Base-by-base conservation (phyloP, 108 stramenopile genomes). In the Heterococcus sp. region DNA sequence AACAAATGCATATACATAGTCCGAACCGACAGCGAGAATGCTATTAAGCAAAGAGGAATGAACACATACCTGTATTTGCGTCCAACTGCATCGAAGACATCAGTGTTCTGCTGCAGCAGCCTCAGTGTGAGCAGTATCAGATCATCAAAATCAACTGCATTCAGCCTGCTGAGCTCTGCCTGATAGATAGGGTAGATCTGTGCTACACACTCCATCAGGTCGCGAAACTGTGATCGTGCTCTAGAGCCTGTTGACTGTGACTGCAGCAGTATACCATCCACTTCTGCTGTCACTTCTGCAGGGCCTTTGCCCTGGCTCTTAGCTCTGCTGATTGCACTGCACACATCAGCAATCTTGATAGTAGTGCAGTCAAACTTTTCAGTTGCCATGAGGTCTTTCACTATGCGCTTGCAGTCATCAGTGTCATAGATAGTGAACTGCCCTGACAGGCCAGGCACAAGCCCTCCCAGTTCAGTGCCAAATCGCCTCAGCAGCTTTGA, bases 141-240 rank as follows among this genome's bases (percentile, higher is more conserved):
- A 74, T 95, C 95, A 82, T 95, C 94, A 84, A 95, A 94, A 72
- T 95, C 95, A 26, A 94, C 71, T 32, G 91, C 90, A 80, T 95
- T 95, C 73, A 86, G 87, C 29, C 82, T 32, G 30, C 89, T 73
- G 32, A 94, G 84, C 64, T 87, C 87, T 67, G 72, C 84, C 46
- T 93, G 91, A 84, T 94, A 95, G 11, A 36, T 37, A 27, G 64
- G 38, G 64, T 91, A 92, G 3, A 94, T 72, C 76, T 90, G 29
- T 27, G 65, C n/a, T n/a, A n/a, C n/a, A n/a, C n/a, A n/a, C n/a
- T n/a, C n/a, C n/a, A n/a, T n/a, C n/a, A n/a, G n/a, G n/a, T n/a
- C n/a, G n/a, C n/a, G n/a, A n/a, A n/a, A n/a, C n/a, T n/a, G n/a
- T n/a, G n/a, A n/a, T n/a, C n/a, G n/a, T n/a, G n/a, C n/a, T n/a